Percentiles rank a stretch among this genome's conserved stretches.
Conservation (phyloP, 23 red algal genomes). For the Agarophyton chilense region DNA sequence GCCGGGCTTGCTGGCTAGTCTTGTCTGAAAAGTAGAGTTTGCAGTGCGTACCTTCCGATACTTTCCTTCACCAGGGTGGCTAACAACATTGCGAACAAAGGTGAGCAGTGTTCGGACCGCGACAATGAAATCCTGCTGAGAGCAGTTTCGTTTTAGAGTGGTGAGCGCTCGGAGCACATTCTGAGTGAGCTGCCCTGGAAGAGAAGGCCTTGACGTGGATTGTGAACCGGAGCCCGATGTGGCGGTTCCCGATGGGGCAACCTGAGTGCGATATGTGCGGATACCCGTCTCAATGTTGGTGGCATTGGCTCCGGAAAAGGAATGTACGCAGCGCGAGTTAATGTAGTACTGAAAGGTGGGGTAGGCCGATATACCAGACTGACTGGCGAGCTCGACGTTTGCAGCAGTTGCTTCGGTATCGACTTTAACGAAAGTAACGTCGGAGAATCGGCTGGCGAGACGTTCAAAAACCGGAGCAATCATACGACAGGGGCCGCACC, state of each 20-base stretch:
- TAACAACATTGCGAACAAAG: constrained; percentile 73
- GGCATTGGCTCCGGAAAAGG: constrained; percentile 60
- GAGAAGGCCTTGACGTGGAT: background rate
- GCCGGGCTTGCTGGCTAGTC: constrained; percentile 41
- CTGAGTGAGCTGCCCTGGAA: constrained; percentile 1
- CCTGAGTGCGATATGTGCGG: constrained; percentile 25
- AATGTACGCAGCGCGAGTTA: constrained; percentile 10
- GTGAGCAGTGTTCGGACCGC: constrained; percentile 69
- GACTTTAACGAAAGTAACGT: constrained; percentile 76
- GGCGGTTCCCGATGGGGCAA: background rate
- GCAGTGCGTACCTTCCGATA: constrained; percentile 56
- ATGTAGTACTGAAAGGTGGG: constrained; percentile 73
- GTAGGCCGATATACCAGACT: constrained; percentile 39
- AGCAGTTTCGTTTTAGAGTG: constrained; percentile 29
- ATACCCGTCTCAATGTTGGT: constrained; percentile 51
- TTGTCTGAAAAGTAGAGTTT: constrained; percentile 64
- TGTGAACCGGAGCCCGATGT: constrained; percentile 5
- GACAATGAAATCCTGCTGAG: constrained; percentile 55
- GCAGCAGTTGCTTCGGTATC: constrained; percentile 63
- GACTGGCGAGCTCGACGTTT: constrained; percentile 55
- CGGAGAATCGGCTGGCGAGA: constrained; percentile 44
- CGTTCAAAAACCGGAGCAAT: constrained; percentile 63
- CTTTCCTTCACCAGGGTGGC: constrained; percentile 50
- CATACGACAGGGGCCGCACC: constrained; percentile 75
- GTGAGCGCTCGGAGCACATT: constrained; percentile 61